phyloP scores from a whole-genome alignment of 305 asterid genomes.

The Vinca major region DNA sequence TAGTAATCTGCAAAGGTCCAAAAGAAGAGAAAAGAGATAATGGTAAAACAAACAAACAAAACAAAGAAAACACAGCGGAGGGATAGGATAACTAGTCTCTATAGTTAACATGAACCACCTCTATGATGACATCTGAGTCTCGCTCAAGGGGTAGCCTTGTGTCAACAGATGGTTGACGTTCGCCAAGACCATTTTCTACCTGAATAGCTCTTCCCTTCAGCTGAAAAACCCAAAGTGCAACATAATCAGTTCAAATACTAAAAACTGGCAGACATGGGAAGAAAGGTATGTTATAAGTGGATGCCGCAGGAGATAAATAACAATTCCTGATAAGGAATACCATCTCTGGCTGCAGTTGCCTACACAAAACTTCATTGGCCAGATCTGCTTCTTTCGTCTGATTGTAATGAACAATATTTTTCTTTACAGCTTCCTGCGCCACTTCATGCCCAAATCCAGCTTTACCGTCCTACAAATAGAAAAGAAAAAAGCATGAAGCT shows the following conservation, averaged over 20 bases:
- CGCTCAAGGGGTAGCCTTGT: constrained; percentile 18
- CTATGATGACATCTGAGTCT: constrained; percentile 28
- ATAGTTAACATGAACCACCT: constrained; percentile 18
- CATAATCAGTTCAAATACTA: constrained; percentile 5
- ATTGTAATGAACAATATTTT: constrained; percentile 8
- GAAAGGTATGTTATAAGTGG: no score
- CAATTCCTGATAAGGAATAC: constrained; percentile 6
- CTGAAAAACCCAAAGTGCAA: constrained; percentile 22
- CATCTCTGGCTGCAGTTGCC: constrained; percentile 8
- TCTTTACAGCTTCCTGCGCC: constrained; percentile 7
- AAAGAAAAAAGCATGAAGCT: neutral
- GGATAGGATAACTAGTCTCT: neutral
- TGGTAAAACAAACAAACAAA: constrained; percentile 12
- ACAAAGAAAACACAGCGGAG: constrained; percentile 13
- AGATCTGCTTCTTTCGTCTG: constrained; percentile 3
- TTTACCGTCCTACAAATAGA: constrained; percentile 9
- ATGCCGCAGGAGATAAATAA: neutral
- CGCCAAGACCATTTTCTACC: constrained; percentile 25
- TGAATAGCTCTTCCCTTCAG: constrained; percentile 27
- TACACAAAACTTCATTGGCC: constrained; percentile 10
- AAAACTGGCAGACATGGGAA: constrained; percentile 1
- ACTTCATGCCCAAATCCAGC: constrained; percentile 14
- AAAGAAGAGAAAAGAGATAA: neutral
- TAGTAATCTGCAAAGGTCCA: constrained; percentile 22
- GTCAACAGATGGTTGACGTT: constrained; percentile 30